Conservation (phyloP, 2,329 filamentous ascomycete species). For the Ophiostoma piceae region DNA sequence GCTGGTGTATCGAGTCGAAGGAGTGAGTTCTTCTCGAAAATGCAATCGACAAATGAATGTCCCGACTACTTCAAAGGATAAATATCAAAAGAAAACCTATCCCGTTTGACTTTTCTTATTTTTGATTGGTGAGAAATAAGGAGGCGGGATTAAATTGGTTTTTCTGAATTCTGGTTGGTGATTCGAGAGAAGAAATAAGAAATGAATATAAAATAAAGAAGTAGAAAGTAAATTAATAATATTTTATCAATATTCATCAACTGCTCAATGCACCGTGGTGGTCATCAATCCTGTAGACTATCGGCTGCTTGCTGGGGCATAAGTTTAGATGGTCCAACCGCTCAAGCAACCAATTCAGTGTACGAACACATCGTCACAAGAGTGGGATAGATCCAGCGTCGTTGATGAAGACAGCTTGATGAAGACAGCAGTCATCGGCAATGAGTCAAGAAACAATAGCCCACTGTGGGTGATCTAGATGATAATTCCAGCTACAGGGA, state of each 20-base stretch:
- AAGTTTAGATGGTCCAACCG: background rate
- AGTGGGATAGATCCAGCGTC: background rate
- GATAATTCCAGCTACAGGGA: background rate
- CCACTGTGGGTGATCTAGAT: too few species aligned
- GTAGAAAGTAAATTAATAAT: background rate
- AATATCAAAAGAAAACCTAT: too few species aligned
- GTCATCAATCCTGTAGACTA: background rate
- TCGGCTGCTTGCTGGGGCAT: background rate
- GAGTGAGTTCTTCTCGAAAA: too few species aligned
- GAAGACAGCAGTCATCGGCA: background rate
- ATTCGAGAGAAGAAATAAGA: background rate
- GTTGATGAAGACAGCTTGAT: background rate
- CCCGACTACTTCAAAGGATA: too few species aligned
- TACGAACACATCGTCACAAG: background rate
- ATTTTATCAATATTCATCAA: background rate
- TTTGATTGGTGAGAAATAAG: background rate
- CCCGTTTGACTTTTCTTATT: background rate
- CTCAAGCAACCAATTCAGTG: background rate
- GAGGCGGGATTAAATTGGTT: background rate
- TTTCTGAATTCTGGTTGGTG: background rate
- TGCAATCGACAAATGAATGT: too few species aligned
- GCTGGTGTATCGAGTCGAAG: too few species aligned
- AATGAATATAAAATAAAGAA: background rate
- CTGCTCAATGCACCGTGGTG: background rate
- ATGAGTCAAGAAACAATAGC: too few species aligned